phyloP scores from a whole-genome alignment of 345 rosid genomes.

The Balakata baccata region DNA sequence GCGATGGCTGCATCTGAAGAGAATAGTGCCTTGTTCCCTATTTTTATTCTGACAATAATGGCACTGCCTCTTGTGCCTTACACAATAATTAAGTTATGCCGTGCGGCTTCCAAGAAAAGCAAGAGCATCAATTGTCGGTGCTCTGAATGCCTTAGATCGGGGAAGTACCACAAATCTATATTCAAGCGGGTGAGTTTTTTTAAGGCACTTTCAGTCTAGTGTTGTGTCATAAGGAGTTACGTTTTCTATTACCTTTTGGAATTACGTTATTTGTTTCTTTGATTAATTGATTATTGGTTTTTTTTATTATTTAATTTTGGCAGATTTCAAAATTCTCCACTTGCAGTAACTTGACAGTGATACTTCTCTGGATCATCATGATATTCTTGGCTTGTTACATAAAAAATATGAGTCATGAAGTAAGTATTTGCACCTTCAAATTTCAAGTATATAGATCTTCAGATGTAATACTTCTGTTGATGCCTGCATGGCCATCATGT shows the following conservation, averaged over 20 bases:
- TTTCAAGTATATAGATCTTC: background rate
- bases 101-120: slow-evolving; percentile 62
- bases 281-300: slow-evolving; percentile 9
- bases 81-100: slow-evolving; percentile 64
- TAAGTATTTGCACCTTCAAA: slow-evolving; percentile 25
- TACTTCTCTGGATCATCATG: slow-evolving; percentile 82
- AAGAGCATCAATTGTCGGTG: slow-evolving; percentile 82
- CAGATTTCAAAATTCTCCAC: slow-evolving; percentile 96
- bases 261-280: slow-evolving; percentile 2
- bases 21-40: slow-evolving; percentile 82
- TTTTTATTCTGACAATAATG: slow-evolving; percentile 92
- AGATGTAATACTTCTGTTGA: background rate
- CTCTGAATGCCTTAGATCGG: slow-evolving; percentile 68
- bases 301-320: slow-evolving; percentile 9
- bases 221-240: background rate
- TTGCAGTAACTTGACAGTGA: slow-evolving; percentile 77
- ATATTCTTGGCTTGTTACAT: slow-evolving; percentile 85
- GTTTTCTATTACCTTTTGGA: background rate
- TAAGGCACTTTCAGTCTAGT: background rate
- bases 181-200: slow-evolving; percentile 58
- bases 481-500: background rate
- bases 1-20: slow-evolving; percentile 91
- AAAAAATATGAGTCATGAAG: slow-evolving; percentile 84
- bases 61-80: slow-evolving; percentile 91
- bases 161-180: slow-evolving; percentile 82